Evolutionary conservation across 768 basidiomycete species (phyloP), one percentile per base, ranked within the genome.

Genomic region (Postia placenta): DNA sequence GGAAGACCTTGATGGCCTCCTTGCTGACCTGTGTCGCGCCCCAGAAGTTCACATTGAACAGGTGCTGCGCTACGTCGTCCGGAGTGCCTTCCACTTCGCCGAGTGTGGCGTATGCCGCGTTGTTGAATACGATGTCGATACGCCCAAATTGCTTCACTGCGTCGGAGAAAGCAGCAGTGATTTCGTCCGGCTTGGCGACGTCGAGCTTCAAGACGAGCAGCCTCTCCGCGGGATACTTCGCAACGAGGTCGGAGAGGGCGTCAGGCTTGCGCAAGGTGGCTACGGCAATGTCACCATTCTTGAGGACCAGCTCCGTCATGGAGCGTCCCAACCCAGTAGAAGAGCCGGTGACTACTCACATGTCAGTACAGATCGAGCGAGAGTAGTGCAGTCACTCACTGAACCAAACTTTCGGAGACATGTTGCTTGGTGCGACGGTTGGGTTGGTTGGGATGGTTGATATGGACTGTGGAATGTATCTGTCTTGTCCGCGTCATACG

Each of bases 1-100:
- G 60, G 51, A 72, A 65, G 47, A 61, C 60, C 38, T 50, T 45
- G 25, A 72, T 57, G 0, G 67, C 65, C 35, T 61, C 67, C 38
- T 49, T 52, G 39, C 48, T 63, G 36, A 71, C 68, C 25, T 60
- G 50, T 0, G 48, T 52, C 0, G 60, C 58, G 6, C 61, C 60
- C 57, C 55, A 62, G 51, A 60, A 63, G 45, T 60, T 57, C 26
- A 58, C 53, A 30, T 63, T 61, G 48, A 63, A 56, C 51, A 59
- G 25, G 6, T 22, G 35, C 6, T 51, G 50, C 4, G 56, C 60
- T 11, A 33, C 41, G 14, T 53, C 57, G 17, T 53, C 56, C n/a
- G 53, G 55, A 9, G 49, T 50, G 12, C 44, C 51, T 44, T 62
- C 59, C 22, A 53, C 26, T 41, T 59, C 60, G 15, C 43, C 49